Evolutionary conservation across 352 stramenopile genomes (phyloP), one percentile per base, ranked within the genome.

Genomic region (Phytophthora meadii): DNA sequence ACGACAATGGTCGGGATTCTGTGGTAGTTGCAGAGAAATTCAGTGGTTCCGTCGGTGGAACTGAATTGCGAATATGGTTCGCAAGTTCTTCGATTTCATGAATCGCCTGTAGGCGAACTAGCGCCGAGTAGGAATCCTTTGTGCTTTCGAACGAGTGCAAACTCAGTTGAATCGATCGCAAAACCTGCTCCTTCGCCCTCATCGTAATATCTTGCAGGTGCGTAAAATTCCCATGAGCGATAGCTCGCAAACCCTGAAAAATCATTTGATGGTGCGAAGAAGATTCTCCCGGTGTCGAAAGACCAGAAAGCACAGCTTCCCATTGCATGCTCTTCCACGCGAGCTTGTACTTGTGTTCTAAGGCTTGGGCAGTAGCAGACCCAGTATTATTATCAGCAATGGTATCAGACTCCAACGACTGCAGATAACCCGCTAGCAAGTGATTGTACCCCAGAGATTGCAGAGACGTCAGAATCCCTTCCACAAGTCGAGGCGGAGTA

Each of bases 261-360:
- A 92, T 25, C 11, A 74, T 79, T 41, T 68, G 62, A n/a, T 93
- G 79, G 27, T 92, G 79, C 5, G 70, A 70, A 50, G 90, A 87
- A 54, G 5, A 12, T 41, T 45, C 24, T 40, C 25, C n/a, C 41
- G 46, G 17, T n/a, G 12, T 41, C 2, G 57, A 73, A 42, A 71
- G 51, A 9, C 56, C 65, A 30, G 81, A 69, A 15, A 70, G 68
- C n/a, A 81, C 52, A 5, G 62, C 64, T 24, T 85, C 72, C 88
- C 88, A 96, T 61, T 94, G 87, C 59, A 93, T 61, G 32, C 61
- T 85, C 47, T 88, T 91, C 88, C 88, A 96, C 1, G 87, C 85
- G 19, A 92, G 62, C 54, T 94, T 78, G 57, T 89, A 96, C 27
- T 85, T 83, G 61, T 90, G 76, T 40, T 93, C 77, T 52, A 63